phyloP scores from a whole-genome alignment of 176 grass and related monocot species.

The Carex kokanica region DNA sequence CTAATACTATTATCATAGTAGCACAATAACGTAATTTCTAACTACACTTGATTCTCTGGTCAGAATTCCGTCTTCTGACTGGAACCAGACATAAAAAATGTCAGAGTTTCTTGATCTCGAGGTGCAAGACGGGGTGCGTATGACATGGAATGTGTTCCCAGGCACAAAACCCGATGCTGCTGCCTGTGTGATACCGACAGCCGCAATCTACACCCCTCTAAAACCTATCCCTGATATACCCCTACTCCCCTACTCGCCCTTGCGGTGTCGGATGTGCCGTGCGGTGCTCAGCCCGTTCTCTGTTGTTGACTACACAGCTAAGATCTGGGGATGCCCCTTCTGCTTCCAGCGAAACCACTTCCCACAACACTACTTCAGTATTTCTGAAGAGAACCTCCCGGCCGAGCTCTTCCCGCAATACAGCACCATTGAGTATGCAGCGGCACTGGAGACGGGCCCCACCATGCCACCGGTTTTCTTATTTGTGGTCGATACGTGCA shows the following conservation, averaged over 20 bases:
- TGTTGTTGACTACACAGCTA: slow-evolving; percentile 67
- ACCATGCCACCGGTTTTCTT: slow-evolving; percentile 64
- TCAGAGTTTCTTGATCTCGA: slow-evolving; percentile 89
- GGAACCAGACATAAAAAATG: slow-evolving; percentile 39
- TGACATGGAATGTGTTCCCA: slow-evolving; percentile 92
- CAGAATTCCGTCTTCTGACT: neutral
- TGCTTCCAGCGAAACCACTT: slow-evolving; percentile 96
- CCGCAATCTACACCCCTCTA: slow-evolving; percentile 81
- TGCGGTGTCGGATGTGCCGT: slow-evolving; percentile 82
- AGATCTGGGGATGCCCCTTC: slow-evolving; percentile 92
- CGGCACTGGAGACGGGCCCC: slow-evolving; percentile 40
- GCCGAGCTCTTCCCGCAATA: slow-evolving; percentile 78
- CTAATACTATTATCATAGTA: no score
- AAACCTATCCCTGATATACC: slow-evolving; percentile 53
- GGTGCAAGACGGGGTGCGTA: slow-evolving; percentile 72
- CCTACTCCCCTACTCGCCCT: slow-evolving; percentile 62
- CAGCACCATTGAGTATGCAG: slow-evolving; percentile 67
- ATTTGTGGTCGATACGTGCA: slow-evolving; percentile 93
- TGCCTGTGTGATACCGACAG: slow-evolving; percentile 62
- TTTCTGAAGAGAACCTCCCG: slow-evolving; percentile 76
- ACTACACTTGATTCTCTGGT: neutral
- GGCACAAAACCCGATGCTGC: slow-evolving; percentile 71
- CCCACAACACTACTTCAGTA: slow-evolving; percentile 57
- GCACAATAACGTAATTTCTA: neutral
- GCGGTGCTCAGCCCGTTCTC: slow-evolving; percentile 82